Evolutionary conservation across 108 stramenopile genomes (phyloP).

Genomic region (Pseudonitzschia pungens): DNA sequence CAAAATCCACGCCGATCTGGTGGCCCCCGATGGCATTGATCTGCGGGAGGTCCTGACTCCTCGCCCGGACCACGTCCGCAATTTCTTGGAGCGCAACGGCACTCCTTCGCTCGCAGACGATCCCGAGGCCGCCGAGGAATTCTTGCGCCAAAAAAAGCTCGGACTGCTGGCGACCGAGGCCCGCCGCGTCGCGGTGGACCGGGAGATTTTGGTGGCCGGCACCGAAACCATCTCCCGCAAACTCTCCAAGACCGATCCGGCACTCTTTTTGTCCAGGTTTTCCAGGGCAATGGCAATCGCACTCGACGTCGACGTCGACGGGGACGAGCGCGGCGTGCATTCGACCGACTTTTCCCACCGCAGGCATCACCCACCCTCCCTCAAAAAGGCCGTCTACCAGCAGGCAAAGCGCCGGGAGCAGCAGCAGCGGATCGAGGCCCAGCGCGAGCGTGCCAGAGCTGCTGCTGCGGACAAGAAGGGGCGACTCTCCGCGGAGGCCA

Average conservation of each 20-base stretch:
- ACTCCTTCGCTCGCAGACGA: neutral
- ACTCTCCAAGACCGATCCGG: constrained; percentile 1
- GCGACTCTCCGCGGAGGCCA: too few species aligned
- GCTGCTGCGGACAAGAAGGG: too few species aligned
- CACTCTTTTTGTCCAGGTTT: neutral
- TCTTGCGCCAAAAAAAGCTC: neutral
- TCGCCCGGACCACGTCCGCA: neutral
- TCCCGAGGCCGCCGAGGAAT: neutral
- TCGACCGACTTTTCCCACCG: constrained; percentile 12
- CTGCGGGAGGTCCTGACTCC: neutral
- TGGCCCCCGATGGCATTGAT: neutral
- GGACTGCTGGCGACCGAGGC: constrained; percentile 2
- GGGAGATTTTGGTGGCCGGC: neutral
- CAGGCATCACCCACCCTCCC: neutral
- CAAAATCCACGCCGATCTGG: neutral
- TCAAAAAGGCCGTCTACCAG: neutral
- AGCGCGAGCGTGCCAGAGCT: too few species aligned
- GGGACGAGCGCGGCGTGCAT: too few species aligned
- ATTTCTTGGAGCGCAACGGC: neutral
- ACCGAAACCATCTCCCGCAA: neutral
- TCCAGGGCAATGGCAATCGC: neutral
- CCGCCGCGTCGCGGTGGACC: constrained; percentile 5
- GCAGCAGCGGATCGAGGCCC: neutral
- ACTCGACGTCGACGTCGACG: neutral
- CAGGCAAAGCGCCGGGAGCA: neutral